Percentiles rank a stretch among this genome's conserved stretches.
These are phyloP conservation scores for Fagus crenata DNA, from an alignment of 306 rosid species.

Conservation along the genomic window DNA sequence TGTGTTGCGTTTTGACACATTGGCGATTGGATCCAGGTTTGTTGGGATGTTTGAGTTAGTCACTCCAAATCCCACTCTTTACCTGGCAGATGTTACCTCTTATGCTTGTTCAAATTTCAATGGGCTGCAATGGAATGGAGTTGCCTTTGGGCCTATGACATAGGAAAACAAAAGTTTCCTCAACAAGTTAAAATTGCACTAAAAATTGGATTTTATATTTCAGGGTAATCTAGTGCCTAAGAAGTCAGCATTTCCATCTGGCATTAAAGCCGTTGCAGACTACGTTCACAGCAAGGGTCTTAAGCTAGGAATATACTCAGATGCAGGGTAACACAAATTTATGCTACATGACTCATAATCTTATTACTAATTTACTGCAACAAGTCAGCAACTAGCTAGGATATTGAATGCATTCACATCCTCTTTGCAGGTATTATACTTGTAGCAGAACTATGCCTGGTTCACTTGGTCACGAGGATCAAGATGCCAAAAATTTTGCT, in stretches of 20 bases:
- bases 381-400: too few relatives aligned
- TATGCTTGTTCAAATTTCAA: too few relatives aligned
- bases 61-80: too few relatives aligned
- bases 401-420: neutral
- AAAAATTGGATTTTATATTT: neutral
- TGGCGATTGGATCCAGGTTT: too few relatives aligned
- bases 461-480: constrained; percentile 83
- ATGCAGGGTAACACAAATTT: constrained; percentile 69
- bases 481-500: constrained; percentile 89
- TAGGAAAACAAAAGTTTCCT: too few relatives aligned
- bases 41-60: too few relatives aligned
- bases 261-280: constrained; percentile 85
- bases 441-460: constrained; percentile 95
- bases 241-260: constrained; percentile 86
- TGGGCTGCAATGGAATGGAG: too few relatives aligned
- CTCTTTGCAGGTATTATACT: constrained; percentile 65
- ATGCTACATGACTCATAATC: too few relatives aligned
- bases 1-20: too few relatives aligned
- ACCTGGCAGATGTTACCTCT: too few relatives aligned
- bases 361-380: too few relatives aligned
- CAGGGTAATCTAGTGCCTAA: constrained; percentile 77
- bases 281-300: constrained; percentile 93
- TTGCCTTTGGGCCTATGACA: too few relatives aligned
- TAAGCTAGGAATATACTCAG: constrained; percentile 92
- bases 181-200: neutral